Base-by-base conservation (phyloP, 2,329 filamentous ascomycete species). In the Lachnellula occidentalis region DNA sequence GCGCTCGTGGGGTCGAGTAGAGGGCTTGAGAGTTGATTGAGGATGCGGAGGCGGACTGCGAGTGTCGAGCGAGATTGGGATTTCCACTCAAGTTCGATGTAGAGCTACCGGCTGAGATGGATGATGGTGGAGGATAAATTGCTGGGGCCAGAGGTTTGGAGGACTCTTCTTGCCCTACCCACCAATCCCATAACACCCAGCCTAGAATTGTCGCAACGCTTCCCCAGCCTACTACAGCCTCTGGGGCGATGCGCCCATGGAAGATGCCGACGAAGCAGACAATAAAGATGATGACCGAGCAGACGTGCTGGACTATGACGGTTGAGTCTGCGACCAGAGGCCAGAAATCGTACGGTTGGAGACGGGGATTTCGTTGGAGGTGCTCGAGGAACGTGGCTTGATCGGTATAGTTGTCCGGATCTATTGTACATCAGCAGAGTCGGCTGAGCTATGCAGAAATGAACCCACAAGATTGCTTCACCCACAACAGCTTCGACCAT, bases 391-490 rank as follows among this genome's bases (percentile, higher is more conserved):
- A 99, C 1, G 94, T 97, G 57, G 90, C 89, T 69, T 94, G 91
- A 69, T 99, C 94, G 41, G 94, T 97, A 70, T 97, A 97, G 71
- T 99, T 99, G 71, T 99, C 94, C n/a, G 94, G 92, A 69, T 95
- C 90, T 92, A 48, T n/a, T 24, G n/a, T 41, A 46, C 22, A 61
- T 69, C 50, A 68, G 59, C 53, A 59, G 21, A 39, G 45, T 22
- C 51, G 50, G 34, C 34, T 47, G 17, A 48, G 6, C 41, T 21
- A 43, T 43, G 39, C 17, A 9, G 22, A 50, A 50, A 39, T 19
- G 34, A 46, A 37, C 84, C 61, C 75, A 92, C 88, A 96, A 34
- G 88, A 89, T 70, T 97, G 94, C 73, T 95, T 96, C 67, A 99
- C 92, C 94, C 94, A 99, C 53, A 99, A 80, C 61, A 99, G 74